Percentiles rank a stretch among this genome's conserved stretches.
Conservation (phyloP, 139 green algal genomes). For the Picochlorum sp. region DNA sequence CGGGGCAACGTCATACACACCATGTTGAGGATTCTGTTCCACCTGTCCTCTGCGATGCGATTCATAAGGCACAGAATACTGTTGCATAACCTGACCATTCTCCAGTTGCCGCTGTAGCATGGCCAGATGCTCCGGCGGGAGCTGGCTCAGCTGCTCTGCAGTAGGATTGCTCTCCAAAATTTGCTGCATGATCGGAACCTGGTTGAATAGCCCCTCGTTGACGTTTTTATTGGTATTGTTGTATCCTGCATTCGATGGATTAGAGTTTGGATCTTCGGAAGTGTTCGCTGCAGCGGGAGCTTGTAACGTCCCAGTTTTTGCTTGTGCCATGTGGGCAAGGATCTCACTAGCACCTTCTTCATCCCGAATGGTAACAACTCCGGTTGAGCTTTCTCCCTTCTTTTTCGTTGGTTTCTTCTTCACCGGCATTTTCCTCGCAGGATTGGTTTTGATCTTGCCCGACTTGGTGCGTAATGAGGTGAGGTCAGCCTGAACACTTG, state of each 20-base stretch:
- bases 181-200: slow-evolving; percentile 6
- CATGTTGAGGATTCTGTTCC: no score
- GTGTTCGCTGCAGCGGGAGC: no score
- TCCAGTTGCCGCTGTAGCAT: slow-evolving; percentile 14
- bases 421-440: slow-evolving; percentile 11
- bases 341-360: slow-evolving; percentile 16
- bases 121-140: slow-evolving; percentile 2
- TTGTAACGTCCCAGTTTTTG: not conserved
- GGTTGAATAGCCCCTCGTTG: not conserved
- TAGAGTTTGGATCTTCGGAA: no score
- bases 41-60: no score
- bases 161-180: slow-evolving; percentile 8
- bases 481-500: slow-evolving; percentile 11
- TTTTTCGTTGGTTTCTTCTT: not conserved
- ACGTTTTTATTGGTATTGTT: no score
- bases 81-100: not conserved
- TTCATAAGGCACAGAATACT: no score
- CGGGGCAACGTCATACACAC: no score
- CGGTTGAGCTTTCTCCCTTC: not conserved
- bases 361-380: not conserved
- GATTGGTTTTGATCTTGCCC: slow-evolving; percentile 10
- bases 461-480: slow-evolving; percentile 8
- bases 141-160: slow-evolving; percentile 6
- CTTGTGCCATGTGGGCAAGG: slow-evolving; percentile 8
- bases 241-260: no score